phyloP scores from a whole-genome alignment of 495 filamentous ascomycete species.

The Hypoxylon perforatum region DNA sequence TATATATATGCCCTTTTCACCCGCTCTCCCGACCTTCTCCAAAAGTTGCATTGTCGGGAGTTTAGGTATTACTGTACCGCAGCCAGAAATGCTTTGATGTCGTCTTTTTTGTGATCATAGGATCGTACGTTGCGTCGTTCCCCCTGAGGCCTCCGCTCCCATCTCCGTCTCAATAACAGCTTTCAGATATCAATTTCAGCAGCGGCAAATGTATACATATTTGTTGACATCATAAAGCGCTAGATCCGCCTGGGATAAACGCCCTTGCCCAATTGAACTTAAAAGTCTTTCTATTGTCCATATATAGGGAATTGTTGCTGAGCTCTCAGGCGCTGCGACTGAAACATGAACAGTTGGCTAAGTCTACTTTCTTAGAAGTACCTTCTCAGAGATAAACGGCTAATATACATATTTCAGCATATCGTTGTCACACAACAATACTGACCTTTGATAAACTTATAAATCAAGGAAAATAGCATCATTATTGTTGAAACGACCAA shows the following conservation, averaged over 20 bases:
- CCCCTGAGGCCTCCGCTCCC: slow-evolving; percentile 8
- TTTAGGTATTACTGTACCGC: slow-evolving; percentile 39
- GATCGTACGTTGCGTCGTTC: slow-evolving; percentile 22
- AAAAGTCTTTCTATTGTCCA: too few species aligned
- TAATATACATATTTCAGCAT: too few species aligned
- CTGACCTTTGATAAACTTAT: too few species aligned
- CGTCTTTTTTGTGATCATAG: slow-evolving; percentile 25
- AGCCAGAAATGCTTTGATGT: slow-evolving; percentile 15
- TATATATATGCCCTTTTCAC: slow-evolving; percentile 13
- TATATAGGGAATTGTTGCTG: too few species aligned
- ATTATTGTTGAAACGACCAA: too few species aligned
- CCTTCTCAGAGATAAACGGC: too few species aligned
- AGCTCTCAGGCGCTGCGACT: too few species aligned
- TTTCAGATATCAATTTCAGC: slow-evolving; percentile 3
- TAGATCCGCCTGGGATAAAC: not conserved
- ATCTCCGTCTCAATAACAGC: not conserved
- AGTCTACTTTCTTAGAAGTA: too few species aligned
- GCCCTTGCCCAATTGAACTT: too few species aligned
- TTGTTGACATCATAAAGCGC: slow-evolving; percentile 15
- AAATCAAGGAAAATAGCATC: too few species aligned
- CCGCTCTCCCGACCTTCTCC: slow-evolving; percentile 31
- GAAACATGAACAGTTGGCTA: too few species aligned
- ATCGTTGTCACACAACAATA: too few species aligned
- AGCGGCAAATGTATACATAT: slow-evolving; percentile 13
- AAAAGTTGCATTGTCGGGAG: slow-evolving; percentile 39